Conservation (phyloP, 179 eudicot species). For the Silene coronaria region DNA sequence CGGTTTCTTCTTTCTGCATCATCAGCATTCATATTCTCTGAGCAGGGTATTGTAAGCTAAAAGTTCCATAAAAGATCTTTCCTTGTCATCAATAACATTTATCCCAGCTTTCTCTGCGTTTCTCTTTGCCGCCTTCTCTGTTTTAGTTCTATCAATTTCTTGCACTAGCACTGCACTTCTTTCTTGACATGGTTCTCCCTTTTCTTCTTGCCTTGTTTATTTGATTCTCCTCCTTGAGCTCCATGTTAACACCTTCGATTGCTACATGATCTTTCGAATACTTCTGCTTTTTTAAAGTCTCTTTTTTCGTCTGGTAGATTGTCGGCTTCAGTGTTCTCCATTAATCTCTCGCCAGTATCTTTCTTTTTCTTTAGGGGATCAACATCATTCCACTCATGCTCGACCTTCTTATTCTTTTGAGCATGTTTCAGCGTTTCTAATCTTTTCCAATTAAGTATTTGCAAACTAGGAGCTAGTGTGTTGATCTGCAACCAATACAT, state of each 20-base stretch:
- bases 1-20: conserved; percentile 17
- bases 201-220: conserved; percentile 31
- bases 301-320: neutral
- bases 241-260: neutral
- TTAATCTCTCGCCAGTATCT: neutral
- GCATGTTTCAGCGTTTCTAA: conserved; percentile 39
- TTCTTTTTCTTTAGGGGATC: conserved; percentile 18
- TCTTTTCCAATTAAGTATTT: conserved; percentile 61
- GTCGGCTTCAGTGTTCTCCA: neutral
- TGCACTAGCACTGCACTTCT: conserved; percentile 21
- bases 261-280: conserved; percentile 5
- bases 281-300: conserved; percentile 16
- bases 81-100: conserved; percentile 57
- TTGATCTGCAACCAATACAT: conserved; percentile 52
- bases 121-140: conserved; percentile 34
- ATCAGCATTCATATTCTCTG: conserved; percentile 16
- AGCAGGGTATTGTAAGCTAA: conserved; percentile 26
- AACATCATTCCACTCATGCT: conserved; percentile 20
- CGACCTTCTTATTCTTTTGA: conserved; percentile 29
- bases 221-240: conserved; percentile 21
- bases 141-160: conserved; percentile 4
- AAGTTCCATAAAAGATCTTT: conserved; percentile 53
- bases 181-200: conserved; percentile 21
- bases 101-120: conserved; percentile 33
- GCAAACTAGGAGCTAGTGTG: conserved; percentile 59